phyloP scores from a whole-genome alignment of 2,329 filamentous ascomycete genomes.

The Penicillium sp. region DNA sequence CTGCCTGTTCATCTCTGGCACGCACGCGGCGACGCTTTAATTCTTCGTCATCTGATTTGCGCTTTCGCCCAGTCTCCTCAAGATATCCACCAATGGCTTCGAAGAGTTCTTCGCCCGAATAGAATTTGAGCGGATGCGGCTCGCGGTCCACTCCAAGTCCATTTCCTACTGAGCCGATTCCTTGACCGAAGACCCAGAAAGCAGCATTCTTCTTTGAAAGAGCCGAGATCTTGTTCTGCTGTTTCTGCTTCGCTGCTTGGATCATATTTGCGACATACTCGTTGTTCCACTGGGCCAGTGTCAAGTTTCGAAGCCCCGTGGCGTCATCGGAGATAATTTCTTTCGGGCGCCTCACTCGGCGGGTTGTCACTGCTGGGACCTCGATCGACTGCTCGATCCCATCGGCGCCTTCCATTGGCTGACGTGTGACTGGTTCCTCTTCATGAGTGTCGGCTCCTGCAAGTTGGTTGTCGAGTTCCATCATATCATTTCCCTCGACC shows the following conservation, averaged over 20 bases:
- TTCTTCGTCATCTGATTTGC: slow-evolving; percentile 25
- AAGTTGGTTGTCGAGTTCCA: neutral
- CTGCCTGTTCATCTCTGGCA: slow-evolving; percentile 35
- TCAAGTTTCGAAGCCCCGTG: slow-evolving; percentile 54
- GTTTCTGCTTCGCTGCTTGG: slow-evolving; percentile 45
- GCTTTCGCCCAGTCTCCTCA: slow-evolving; percentile 27
- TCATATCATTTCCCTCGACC: neutral
- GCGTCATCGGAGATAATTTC: slow-evolving; percentile 47
- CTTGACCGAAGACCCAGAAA: slow-evolving; percentile 57
- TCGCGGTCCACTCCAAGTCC: slow-evolving; percentile 43
- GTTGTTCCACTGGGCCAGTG: slow-evolving; percentile 55
- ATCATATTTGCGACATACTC: slow-evolving; percentile 61
- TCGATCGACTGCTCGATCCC: neutral
- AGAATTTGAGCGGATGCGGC: slow-evolving; percentile 54
- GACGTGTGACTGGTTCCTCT: neutral
- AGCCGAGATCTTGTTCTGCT: slow-evolving; percentile 38
- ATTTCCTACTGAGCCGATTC: slow-evolving; percentile 53
- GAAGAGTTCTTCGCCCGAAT: slow-evolving; percentile 56
- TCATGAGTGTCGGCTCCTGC: neutral
- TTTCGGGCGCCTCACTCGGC: slow-evolving; percentile 25
- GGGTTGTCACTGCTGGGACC: slow-evolving; percentile 3
- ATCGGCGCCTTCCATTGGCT: neutral
- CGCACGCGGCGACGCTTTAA: slow-evolving; percentile 37
- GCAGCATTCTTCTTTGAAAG: slow-evolving; percentile 61
- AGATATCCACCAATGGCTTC: slow-evolving; percentile 43